Base-by-base conservation (phyloP, 768 basidiomycete species). In the Harrya chromipes region DNA sequence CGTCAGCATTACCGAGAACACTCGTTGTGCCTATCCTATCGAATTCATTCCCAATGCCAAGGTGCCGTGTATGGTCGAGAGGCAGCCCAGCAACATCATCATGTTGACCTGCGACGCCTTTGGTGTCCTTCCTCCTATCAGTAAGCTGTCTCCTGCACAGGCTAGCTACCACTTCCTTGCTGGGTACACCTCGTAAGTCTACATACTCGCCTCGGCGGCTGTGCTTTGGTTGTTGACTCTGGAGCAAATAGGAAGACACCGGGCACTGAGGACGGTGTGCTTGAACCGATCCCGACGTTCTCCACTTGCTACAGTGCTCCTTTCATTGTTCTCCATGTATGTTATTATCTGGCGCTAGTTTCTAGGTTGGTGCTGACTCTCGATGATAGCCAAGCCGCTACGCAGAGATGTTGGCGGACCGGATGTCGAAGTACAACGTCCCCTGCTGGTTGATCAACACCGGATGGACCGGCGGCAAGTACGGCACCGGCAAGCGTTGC, bases 391-490 rank as follows among this genome's bases (percentile, higher is more conserved):
- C 94, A 39, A 82, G 89, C 31, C 87, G 94, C 54, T 99, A 99
- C 71, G 95, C 97, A 36, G 80, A 87, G 70, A 99, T 99, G 97
- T 79, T 99, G 58, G 93, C 95, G 0, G 86, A 91, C 58, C 84
- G 89, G 62, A 98, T 99, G 94, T 72, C 84, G 49, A 81, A 84
- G 70, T 78, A 89, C 75, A 80, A 90, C 47, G 93, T 94, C 60
- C 72, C 93, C 71, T 97, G 94, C 77, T 99, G 93, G 92, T 79
- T 98, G 65, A 89, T 99, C 82, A 98, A 99, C 85, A 99, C 95
- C 3, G 95, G 90, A 54, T 94, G 91, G 91, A 87, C 90, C 45
- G 87, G 90, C 48, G 95, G 95, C 69, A 92, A 91, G 70, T 99
- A 83, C 69, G 95, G 95, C 41, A 74, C 75, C 14, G 95, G 94